These are phyloP conservation scores for Suhomyces yuchorum DNA, from an alignment of 1,139 yeast species.

Conservation along the genomic window DNA sequence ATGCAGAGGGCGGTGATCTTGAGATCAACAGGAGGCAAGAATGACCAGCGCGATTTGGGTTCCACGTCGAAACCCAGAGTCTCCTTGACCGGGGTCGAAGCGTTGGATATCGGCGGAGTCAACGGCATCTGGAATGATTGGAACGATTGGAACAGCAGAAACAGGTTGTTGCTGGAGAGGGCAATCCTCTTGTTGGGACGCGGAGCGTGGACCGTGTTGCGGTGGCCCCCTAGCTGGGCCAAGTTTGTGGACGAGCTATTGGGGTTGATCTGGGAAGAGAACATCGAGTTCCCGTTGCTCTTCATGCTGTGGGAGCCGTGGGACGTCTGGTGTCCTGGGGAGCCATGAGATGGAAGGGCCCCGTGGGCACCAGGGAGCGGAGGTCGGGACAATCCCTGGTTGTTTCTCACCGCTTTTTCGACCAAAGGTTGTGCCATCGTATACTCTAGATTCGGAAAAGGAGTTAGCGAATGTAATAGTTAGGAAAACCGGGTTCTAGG, in stretches of 20 bases:
- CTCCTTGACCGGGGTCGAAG: slow-evolving; percentile 35
- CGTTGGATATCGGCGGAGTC: slow-evolving; percentile 41
- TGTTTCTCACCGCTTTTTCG: slow-evolving; percentile 2
- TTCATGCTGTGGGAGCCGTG: neutral
- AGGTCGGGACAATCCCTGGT: neutral
- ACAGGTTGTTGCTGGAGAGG: slow-evolving; percentile 17
- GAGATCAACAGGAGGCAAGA: slow-evolving; percentile 33
- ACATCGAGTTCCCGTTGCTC: neutral
- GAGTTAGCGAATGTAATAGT: slow-evolving; percentile 4
- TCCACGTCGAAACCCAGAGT: slow-evolving; percentile 3
- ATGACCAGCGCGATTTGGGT: slow-evolving; percentile 1
- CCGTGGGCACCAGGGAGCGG: slow-evolving; percentile 1
- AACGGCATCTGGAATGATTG: slow-evolving; percentile 26
- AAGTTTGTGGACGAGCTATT: slow-evolving; percentile 34
- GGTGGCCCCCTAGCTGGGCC: slow-evolving; percentile 13
- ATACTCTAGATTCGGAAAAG: neutral
- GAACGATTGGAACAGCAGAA: slow-evolving; percentile 18
- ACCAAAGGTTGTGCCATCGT: slow-evolving; percentile 7
- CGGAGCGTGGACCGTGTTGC: slow-evolving; percentile 20
- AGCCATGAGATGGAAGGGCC: neutral
- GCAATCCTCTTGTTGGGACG: slow-evolving; percentile 22
- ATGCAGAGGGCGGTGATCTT: slow-evolving; percentile 52
- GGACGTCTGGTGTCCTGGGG: neutral
- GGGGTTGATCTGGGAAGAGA: slow-evolving; percentile 22
- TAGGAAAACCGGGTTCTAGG: neutral